A percentile compares a stretch with the other conserved stretches of the same genome.
Conservation (phyloP, 306 rosid species). For the Pyrus communis region DNA sequence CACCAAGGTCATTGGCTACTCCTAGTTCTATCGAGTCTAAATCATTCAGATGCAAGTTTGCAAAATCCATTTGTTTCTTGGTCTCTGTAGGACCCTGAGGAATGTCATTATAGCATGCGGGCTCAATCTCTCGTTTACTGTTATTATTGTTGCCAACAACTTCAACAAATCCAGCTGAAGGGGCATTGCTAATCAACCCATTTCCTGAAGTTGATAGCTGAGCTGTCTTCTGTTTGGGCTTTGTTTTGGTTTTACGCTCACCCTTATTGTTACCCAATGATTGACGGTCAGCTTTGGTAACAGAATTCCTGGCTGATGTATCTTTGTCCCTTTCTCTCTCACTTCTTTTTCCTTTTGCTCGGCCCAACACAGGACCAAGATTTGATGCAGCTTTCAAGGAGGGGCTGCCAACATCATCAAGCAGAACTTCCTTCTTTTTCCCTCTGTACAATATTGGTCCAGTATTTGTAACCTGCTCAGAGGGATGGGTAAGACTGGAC, state of each 20-base stretch:
- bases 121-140: conserved; percentile 27
- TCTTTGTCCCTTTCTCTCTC: conserved; percentile 69
- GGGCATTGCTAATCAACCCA: conserved; percentile 35
- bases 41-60: conserved; percentile 42
- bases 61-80: conserved; percentile 34
- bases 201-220: conserved; percentile 54
- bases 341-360: conserved; percentile 70
- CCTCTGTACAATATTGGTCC: conserved; percentile 55
- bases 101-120: conserved; percentile 14
- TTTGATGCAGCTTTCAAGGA: conserved; percentile 43
- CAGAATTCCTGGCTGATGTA: conserved; percentile 33
- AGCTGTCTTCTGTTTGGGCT: conserved; percentile 65
- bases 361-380: conserved; percentile 39
- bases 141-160: conserved; percentile 20
- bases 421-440: conserved; percentile 67
- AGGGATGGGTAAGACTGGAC: conserved; percentile 30
- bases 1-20: conserved; percentile 48
- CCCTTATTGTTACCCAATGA: conserved; percentile 43
- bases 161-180: conserved; percentile 34
- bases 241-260: conserved; percentile 62
- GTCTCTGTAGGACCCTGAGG: conserved; percentile 28
- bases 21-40: conserved; percentile 61
- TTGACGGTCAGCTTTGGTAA: conserved; percentile 42
- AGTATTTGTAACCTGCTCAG: conserved; percentile 46
- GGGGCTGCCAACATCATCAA: conserved; percentile 61